Percentiles rank a stretch among this genome's conserved stretches.
These are phyloP conservation scores for Hirschioporus abietinus DNA, from an alignment of 768 basidiomycete genomes.

Conservation along the genomic window DNA sequence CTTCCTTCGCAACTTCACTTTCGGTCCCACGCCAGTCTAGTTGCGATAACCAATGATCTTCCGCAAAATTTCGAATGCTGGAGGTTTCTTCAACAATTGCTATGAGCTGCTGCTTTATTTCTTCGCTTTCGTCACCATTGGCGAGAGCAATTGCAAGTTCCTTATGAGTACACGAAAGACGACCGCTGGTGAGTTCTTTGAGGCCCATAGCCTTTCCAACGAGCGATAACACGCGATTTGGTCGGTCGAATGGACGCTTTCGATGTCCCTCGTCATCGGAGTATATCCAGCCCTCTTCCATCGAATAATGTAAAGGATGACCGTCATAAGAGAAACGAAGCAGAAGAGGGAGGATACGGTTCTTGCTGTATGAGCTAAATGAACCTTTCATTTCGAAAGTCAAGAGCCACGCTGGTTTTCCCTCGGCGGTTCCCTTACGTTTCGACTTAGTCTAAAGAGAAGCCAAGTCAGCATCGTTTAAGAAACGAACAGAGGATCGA, in stretches of 20 bases:
- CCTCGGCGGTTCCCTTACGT: slow-evolving; percentile 11
- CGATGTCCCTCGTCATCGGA: slow-evolving; percentile 27
- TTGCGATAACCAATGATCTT: slow-evolving; percentile 56
- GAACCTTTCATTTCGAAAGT: slow-evolving; percentile 40
- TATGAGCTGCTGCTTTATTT: slow-evolving; percentile 31
- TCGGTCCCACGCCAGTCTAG: slow-evolving; percentile 57
- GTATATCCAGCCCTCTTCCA: slow-evolving; percentile 66
- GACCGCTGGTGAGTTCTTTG: slow-evolving; percentile 36
- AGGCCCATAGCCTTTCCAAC: slow-evolving; percentile 44
- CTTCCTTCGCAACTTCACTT: slow-evolving; percentile 2
- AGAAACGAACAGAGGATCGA: background rate
- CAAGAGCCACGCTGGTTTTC: slow-evolving; percentile 53
- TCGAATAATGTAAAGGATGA: slow-evolving; percentile 50
- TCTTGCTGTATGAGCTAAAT: slow-evolving; percentile 34
- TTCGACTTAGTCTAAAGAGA: background rate
- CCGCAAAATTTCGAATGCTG: slow-evolving; percentile 18
- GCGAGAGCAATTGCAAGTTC: slow-evolving; percentile 46
- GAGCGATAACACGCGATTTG: slow-evolving; percentile 39
- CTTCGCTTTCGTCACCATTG: slow-evolving; percentile 32
- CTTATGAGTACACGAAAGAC: slow-evolving; percentile 34
- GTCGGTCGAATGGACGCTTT: slow-evolving; percentile 37
- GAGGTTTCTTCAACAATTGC: slow-evolving; percentile 31
- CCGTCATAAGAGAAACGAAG: slow-evolving; percentile 58
- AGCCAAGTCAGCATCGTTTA: background rate
- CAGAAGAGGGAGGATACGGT: slow-evolving; percentile 61